These are phyloP conservation scores for Xylaria longipes DNA, from an alignment of 495 filamentous ascomycete species.

Conservation along the genomic window DNA sequence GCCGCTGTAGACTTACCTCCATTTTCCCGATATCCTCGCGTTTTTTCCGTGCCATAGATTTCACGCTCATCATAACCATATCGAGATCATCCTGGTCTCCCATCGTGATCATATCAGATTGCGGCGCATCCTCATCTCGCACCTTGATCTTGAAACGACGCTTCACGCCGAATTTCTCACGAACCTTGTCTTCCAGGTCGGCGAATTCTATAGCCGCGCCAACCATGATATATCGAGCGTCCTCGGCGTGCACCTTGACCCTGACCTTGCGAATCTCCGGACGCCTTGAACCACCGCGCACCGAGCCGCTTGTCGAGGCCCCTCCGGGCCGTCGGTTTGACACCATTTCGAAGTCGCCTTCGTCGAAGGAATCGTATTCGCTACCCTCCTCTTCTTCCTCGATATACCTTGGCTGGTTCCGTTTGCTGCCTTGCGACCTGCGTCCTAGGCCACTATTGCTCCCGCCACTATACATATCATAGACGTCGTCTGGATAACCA, in stretches of 20 bases:
- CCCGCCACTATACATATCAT: slow-evolving; percentile 68
- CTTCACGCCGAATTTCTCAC: slow-evolving; percentile 81
- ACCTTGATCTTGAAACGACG: slow-evolving; percentile 82
- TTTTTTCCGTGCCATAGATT: slow-evolving; percentile 72
- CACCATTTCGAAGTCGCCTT: slow-evolving; percentile 86
- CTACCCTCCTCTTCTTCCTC: slow-evolving; percentile 75
- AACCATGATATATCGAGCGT: slow-evolving; percentile 95
- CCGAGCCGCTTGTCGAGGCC: slow-evolving; percentile 47
- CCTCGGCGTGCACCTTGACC: slow-evolving; percentile 88
- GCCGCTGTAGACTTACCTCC: slow-evolving; percentile 70
- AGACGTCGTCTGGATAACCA: slow-evolving; percentile 67
- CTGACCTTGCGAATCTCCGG: slow-evolving; percentile 68
- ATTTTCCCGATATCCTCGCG: slow-evolving; percentile 88
- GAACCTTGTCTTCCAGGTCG: slow-evolving; percentile 76
- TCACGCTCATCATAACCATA: slow-evolving; percentile 73
- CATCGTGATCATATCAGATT: slow-evolving; percentile 93
- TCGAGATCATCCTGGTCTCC: slow-evolving; percentile 96
- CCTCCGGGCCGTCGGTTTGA: slow-evolving; percentile 48
- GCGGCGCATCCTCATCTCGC: slow-evolving; percentile 73
- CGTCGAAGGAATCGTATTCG: slow-evolving; percentile 71
- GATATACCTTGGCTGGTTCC: slow-evolving; percentile 65
- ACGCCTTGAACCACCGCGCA: slow-evolving; percentile 52
- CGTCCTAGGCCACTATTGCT: slow-evolving; percentile 42
- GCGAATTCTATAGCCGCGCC: slow-evolving; percentile 71
- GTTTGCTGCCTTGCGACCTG: slow-evolving; percentile 44